Conservation (phyloP, 495 filamentous ascomycete species). For the Xylaria bambusicola region DNA sequence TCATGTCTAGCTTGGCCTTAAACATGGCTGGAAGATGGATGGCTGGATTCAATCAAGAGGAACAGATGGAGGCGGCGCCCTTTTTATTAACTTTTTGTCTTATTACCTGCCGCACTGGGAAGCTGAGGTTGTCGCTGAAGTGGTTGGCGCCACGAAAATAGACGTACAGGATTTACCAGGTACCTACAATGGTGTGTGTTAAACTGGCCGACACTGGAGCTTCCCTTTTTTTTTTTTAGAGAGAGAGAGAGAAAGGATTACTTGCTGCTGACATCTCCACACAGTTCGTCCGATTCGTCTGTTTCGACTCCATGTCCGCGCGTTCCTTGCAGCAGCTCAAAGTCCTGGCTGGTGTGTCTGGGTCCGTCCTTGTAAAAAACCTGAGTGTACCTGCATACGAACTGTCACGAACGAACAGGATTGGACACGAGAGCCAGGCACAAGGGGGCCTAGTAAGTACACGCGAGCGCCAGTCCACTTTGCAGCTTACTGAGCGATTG, state of each 20-base stretch:
- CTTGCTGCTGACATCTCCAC: slow-evolving; percentile 6
- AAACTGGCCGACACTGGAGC: too few relatives aligned
- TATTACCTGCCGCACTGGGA: not conserved
- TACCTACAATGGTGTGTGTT: too few relatives aligned
- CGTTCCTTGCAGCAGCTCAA: slow-evolving; percentile 11
- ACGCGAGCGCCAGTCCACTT: not conserved
- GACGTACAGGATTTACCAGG: slow-evolving; percentile 7
- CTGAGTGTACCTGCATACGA: slow-evolving; percentile 13
- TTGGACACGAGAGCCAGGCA: not conserved
- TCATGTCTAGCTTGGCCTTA: too few relatives aligned
- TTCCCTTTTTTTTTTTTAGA: too few relatives aligned
- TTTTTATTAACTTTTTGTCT: too few relatives aligned
- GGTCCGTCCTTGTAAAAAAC: not conserved
- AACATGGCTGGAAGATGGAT: slow-evolving; percentile 1
- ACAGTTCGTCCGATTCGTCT: slow-evolving; percentile 5
- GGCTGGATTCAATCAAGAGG: not conserved
- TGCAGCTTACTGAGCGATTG: slow-evolving; percentile 1
- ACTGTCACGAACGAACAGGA: slow-evolving; percentile 1
- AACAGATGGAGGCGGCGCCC: not conserved
- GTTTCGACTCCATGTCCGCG: slow-evolving; percentile 5
- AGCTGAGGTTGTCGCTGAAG: not conserved
- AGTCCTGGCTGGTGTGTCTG: not conserved
- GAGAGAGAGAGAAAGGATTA: not conserved
- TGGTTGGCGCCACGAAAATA: slow-evolving; percentile 1
- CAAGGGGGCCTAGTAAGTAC: too few relatives aligned